Conservation (phyloP, 139 green algal species). For the Edaphochlamys debaryana region DNA sequence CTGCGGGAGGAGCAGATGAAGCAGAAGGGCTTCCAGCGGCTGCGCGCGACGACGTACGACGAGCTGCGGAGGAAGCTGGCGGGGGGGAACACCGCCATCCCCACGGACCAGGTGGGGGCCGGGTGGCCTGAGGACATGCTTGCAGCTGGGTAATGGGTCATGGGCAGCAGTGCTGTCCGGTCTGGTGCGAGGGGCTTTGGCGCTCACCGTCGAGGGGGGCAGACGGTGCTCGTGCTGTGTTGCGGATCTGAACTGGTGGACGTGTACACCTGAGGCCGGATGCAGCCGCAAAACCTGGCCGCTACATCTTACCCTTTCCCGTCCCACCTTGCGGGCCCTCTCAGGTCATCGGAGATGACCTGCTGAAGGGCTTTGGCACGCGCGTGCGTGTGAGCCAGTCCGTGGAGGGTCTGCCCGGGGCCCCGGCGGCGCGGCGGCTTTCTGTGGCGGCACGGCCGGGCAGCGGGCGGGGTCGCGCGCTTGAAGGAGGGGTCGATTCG, state of each 20-base stretch:
- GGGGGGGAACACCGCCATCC: conserved; percentile 28
- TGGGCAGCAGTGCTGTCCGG: too few species aligned
- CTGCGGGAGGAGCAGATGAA: conserved; percentile 45
- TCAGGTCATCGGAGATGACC: conserved; percentile 60
- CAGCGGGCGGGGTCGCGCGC: neutral
- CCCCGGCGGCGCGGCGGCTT: neutral
- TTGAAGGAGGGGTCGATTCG: neutral
- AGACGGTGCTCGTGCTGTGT: too few species aligned
- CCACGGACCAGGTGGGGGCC: conserved; percentile 43
- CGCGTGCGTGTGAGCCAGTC: conserved; percentile 29
- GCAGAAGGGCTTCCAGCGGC: conserved; percentile 62
- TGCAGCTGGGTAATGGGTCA: too few species aligned
- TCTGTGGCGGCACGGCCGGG: neutral
- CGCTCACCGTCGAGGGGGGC: too few species aligned
- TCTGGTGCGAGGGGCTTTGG: too few species aligned
- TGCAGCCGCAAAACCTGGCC: too few species aligned
- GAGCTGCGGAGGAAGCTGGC: conserved; percentile 62
- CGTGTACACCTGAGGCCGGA: too few species aligned
- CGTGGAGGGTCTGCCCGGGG: neutral
- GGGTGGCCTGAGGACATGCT: too few species aligned
- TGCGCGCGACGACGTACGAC: conserved; percentile 67
- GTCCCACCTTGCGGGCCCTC: too few species aligned
- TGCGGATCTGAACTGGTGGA: too few species aligned
- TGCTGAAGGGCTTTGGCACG: conserved; percentile 51
- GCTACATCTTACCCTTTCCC: too few species aligned